Evolutionary conservation across 2,329 filamentous ascomycete species (phyloP).

Genomic region (Xylariaceae sp.): DNA sequence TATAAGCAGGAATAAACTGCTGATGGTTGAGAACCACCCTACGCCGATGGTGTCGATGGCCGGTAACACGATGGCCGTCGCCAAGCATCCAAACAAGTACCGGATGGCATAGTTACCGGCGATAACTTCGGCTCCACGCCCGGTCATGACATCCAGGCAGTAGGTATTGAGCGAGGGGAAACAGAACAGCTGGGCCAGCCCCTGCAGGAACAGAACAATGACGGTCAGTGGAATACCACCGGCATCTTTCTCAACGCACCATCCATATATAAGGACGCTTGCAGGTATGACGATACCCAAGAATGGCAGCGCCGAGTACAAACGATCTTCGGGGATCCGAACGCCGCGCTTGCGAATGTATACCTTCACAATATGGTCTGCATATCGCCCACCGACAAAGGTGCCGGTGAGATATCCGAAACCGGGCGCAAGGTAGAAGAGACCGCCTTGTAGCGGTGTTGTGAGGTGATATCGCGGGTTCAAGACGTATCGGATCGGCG

Average conservation of each 20-base stretch:
- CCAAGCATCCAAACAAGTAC: slow-evolving; percentile 68
- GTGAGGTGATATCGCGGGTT: slow-evolving; percentile 64
- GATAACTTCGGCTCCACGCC: slow-evolving; percentile 64
- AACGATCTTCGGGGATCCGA: slow-evolving; percentile 63
- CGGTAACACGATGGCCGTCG: slow-evolving; percentile 66
- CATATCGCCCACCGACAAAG: slow-evolving; percentile 54
- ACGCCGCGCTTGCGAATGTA: slow-evolving; percentile 42
- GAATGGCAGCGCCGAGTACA: slow-evolving; percentile 56
- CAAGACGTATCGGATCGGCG: slow-evolving; percentile 59
- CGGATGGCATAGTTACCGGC: slow-evolving; percentile 75
- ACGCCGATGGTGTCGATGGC: slow-evolving; percentile 69
- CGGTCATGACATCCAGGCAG: slow-evolving; percentile 76
- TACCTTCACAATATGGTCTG: slow-evolving; percentile 36
- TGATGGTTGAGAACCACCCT: slow-evolving; percentile 70
- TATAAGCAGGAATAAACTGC: slow-evolving; percentile 33
- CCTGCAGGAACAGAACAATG: slow-evolving; percentile 68
- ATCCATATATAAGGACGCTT: slow-evolving; percentile 60
- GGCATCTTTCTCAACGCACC: slow-evolving; percentile 44
- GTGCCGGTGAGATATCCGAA: slow-evolving; percentile 60
- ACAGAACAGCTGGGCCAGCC: slow-evolving; percentile 67
- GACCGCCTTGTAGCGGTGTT: slow-evolving; percentile 54
- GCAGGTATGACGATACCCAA: slow-evolving; percentile 55
- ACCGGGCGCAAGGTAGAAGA: slow-evolving; percentile 66
- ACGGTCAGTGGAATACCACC: slow-evolving; percentile 58
- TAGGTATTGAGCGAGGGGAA: slow-evolving; percentile 75